Conservation (phyloP, 306 rosid genomes). For the Carpinus fangiana region DNA sequence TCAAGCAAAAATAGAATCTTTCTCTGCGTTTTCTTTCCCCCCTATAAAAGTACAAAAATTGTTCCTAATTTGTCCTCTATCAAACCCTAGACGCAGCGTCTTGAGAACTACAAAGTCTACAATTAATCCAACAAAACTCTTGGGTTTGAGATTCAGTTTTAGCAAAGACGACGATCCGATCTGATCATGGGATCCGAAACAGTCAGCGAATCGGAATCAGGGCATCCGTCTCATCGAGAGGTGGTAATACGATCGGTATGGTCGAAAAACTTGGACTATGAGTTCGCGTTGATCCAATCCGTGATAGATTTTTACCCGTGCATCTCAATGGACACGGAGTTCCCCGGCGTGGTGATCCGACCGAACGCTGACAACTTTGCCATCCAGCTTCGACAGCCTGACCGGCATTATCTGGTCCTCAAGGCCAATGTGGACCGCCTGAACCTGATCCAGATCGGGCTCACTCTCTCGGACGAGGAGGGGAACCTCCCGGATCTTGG, state of each 20-base stretch:
- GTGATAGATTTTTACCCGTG: slow-evolving; percentile 38
- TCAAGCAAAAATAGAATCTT: too few relatives aligned
- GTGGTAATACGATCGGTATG: slow-evolving; percentile 59
- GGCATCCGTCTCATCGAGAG: slow-evolving; percentile 16
- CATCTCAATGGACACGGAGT: slow-evolving; percentile 79
- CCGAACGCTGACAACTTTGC: slow-evolving; percentile 32
- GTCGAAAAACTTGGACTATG: slow-evolving; percentile 51
- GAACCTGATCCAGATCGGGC: slow-evolving; percentile 66
- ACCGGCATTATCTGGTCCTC: slow-evolving; percentile 42
- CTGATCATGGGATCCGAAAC: slow-evolving; percentile 2
- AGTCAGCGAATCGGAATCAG: slow-evolving; percentile 21
- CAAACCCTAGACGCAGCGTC: not conserved
- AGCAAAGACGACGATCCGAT: not conserved
- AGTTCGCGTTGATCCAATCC: slow-evolving; percentile 48
- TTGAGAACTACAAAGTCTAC: not conserved
- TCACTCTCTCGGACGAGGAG: slow-evolving; percentile 46
- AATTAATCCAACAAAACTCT: not conserved
- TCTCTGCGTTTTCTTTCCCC: too few relatives aligned
- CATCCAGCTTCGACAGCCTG: slow-evolving; percentile 2
- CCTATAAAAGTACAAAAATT: too few relatives aligned
- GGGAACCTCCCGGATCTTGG: slow-evolving; percentile 64
- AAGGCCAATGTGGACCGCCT: slow-evolving; percentile 79
- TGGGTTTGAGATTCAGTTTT: too few relatives aligned
- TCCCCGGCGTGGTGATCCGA: slow-evolving; percentile 67
- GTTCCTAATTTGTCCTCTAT: not conserved